Evolutionary conservation across 495 filamentous ascomycete genomes (phyloP).

Genomic region (Aspergillus hancockii): DNA sequence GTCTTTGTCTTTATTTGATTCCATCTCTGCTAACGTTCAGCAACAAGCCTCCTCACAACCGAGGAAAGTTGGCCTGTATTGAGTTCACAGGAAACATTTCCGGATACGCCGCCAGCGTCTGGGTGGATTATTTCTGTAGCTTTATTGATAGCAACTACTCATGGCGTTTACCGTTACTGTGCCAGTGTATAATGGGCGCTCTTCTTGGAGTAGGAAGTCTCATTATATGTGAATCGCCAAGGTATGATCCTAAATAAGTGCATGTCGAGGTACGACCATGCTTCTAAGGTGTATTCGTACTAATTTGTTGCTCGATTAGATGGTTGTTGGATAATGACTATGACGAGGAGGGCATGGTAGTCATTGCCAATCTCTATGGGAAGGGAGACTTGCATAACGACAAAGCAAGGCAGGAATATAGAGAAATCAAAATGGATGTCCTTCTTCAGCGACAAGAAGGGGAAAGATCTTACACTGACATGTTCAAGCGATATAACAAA

Average conservation of each 20-base stretch:
- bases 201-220: conserved; percentile 82
- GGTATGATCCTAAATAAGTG: conserved; percentile 52
- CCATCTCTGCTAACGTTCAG: conserved; percentile 16
- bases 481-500: conserved; percentile 90
- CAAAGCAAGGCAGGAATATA: conserved; percentile 89
- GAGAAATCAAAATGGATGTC: conserved; percentile 98
- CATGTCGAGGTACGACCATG: not conserved
- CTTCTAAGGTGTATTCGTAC: not conserved
- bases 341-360: conserved; percentile 96
- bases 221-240: conserved; percentile 93
- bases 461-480: conserved; percentile 86
- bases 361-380: conserved; percentile 96
- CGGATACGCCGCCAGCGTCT: conserved; percentile 93
- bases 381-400: conserved; percentile 91
- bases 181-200: conserved; percentile 92
- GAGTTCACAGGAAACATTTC: conserved; percentile 97
- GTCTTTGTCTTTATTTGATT: not conserved
- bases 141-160: conserved; percentile 83
- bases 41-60: conserved; percentile 79
- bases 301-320: conserved; percentile 44
- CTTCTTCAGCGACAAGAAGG: conserved; percentile 91
- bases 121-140: conserved; percentile 97
- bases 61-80: conserved; percentile 94
- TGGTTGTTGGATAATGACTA: conserved; percentile 98
- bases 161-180: conserved; percentile 87